phyloP scores from a whole-genome alignment of 1,284 basidiomycete species.

The Bjerkandera adusta region DNA sequence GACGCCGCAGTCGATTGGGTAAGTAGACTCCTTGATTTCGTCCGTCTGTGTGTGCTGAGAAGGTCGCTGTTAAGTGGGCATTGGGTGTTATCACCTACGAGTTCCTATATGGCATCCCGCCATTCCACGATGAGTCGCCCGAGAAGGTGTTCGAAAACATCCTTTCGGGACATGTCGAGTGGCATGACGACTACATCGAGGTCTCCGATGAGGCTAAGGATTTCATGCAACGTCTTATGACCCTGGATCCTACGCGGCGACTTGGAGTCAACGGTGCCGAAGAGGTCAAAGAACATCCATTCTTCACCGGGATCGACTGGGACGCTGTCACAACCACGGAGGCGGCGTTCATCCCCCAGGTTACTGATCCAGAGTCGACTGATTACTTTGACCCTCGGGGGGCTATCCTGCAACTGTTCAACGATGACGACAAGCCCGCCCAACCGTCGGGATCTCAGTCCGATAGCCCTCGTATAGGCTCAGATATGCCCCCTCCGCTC shows the following conservation, averaged over 20 bases:
- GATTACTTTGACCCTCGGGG: slow-evolving; percentile 99
- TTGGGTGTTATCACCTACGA: slow-evolving; percentile 98
- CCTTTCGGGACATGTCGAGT: slow-evolving; percentile 92
- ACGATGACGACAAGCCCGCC: slow-evolving; percentile 69
- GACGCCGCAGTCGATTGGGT: slow-evolving; percentile 98
- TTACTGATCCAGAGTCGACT: slow-evolving; percentile 95
- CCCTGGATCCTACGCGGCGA: slow-evolving; percentile 76
- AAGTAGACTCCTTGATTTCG: slow-evolving; percentile 27
- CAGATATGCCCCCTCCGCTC: slow-evolving; percentile 37
- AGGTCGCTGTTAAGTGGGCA: slow-evolving; percentile 71
- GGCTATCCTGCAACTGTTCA: slow-evolving; percentile 84
- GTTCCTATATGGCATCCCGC: slow-evolving; percentile 95
- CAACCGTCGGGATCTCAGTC: slow-evolving; percentile 44
- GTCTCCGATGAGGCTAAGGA: slow-evolving; percentile 86
- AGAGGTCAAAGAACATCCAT: slow-evolving; percentile 92
- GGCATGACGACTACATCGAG: slow-evolving; percentile 93
- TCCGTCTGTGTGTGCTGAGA: slow-evolving; percentile 12
- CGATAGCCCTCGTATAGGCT: slow-evolving; percentile 42
- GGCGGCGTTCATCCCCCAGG: slow-evolving; percentile 94
- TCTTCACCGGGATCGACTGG: slow-evolving; percentile 93
- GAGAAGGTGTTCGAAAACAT: slow-evolving; percentile 99
- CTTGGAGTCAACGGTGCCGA: slow-evolving; percentile 88
- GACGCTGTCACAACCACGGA: slow-evolving; percentile 84
- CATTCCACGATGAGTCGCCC: slow-evolving; percentile 96
- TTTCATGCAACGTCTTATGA: slow-evolving; percentile 89